Evolutionary conservation across 768 basidiomycete genomes (phyloP), one percentile per base, ranked within the genome.

Genomic region (Obba rivulosa): DNA sequence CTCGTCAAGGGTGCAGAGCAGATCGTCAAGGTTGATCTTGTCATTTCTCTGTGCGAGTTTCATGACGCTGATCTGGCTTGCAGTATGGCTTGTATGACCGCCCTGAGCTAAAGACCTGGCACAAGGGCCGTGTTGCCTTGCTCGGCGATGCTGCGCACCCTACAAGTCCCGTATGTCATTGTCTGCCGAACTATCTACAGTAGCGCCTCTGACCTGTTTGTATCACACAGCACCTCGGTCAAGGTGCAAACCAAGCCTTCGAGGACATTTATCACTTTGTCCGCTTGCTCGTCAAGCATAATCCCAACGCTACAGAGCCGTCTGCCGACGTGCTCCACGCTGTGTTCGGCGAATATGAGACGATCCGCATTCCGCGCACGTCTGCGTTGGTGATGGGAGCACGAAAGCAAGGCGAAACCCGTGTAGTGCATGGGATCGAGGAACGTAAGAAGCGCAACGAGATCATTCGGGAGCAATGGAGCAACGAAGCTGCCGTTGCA

Each of bases 71-170:
- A 18, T 20, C 2, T 4, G 14, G 20, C 3, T n/a, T n/a, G 13
- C 28, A 73, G 70, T 73, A 65, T 51, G 74, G 72, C 4, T 47
- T 74, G 44, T 75, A 75, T 51, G 72, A 73, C 53, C 69, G 73
- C n/a, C 69, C 69, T 8, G 68, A 70, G 40, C 55, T 74, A 20
- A 50, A 58, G 23, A 57, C 63, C 3, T 75, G 74, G 74, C 66
- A 72, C 52, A 62, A 65, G 34, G 69, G 69, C 21, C 64, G 72
- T 10, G 67, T 74, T 10, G 62, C 72, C 8, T 63, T 76, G 34
- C 59, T 73, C 11, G 73, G 74, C 7, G 74, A 75, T 53, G 73
- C 72, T 7, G 74, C 73, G 4, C 73, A 75, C 53, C 73, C 73
- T 3, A 73, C 73, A 4, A 72, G 68, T 50, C 73, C 74, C 0